phyloP scores from a whole-genome alignment of 495 filamentous ascomycete genomes.

The Chaetomium cochliodes region DNA sequence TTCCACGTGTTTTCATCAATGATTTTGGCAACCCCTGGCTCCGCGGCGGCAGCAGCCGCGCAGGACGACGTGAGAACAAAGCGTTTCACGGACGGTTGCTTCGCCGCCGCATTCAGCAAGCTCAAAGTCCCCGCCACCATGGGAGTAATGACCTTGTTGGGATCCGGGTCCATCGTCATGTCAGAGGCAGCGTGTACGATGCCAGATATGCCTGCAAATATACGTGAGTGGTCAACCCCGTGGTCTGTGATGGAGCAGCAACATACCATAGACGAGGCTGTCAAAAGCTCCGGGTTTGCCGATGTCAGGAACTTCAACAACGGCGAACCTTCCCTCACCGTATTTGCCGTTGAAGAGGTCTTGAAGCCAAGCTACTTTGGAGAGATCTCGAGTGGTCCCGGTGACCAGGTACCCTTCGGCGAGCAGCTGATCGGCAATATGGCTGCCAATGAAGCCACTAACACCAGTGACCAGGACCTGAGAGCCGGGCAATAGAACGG shows the following conservation, averaged over 20 bases:
- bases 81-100: slow-evolving; percentile 45
- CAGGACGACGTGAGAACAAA: slow-evolving; percentile 57
- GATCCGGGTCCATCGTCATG: slow-evolving; percentile 41
- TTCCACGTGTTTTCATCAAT: slow-evolving; percentile 52
- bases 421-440: slow-evolving; percentile 51
- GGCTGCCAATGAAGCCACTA: slow-evolving; percentile 54
- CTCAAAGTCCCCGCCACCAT: slow-evolving; percentile 42
- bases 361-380: slow-evolving; percentile 46
- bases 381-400: slow-evolving; percentile 47
- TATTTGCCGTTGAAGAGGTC: slow-evolving; percentile 43
- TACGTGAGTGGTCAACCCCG: not conserved
- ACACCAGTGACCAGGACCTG: slow-evolving; percentile 51
- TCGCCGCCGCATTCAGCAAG: slow-evolving; percentile 46
- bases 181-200: slow-evolving; percentile 49
- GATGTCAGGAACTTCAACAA: slow-evolving; percentile 43
- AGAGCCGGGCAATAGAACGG: not conserved
- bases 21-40: slow-evolving; percentile 26
- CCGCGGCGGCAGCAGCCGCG: slow-evolving; percentile 38
- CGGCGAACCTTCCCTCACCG: slow-evolving; percentile 41
- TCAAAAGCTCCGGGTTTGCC: slow-evolving; percentile 41
- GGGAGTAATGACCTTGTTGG: slow-evolving; percentile 45
- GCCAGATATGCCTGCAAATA: slow-evolving; percentile 33
- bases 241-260: too few relatives aligned
- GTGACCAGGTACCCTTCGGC: slow-evolving; percentile 49
- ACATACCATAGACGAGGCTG: slow-evolving; percentile 35